phyloP scores from a whole-genome alignment of 148 eudicot genomes.

The Vaccinium vitisidaea region DNA sequence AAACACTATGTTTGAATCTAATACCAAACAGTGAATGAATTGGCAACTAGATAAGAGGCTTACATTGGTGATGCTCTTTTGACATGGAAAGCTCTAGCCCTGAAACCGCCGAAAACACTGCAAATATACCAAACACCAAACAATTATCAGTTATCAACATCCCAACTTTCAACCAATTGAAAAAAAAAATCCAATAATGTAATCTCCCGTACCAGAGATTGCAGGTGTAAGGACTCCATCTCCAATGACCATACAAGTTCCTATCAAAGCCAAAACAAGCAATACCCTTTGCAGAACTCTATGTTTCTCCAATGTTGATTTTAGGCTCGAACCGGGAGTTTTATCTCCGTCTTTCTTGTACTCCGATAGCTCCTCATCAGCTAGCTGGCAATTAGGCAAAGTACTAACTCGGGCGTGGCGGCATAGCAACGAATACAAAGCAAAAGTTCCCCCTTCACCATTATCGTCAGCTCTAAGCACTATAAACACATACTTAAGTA shows the following conservation, averaged over 20 bases:
- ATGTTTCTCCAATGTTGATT: slow-evolving; percentile 60
- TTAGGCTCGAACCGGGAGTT: slow-evolving; percentile 33
- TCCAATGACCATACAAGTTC: slow-evolving; percentile 83
- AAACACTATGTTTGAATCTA: not conserved
- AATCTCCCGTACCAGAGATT: slow-evolving; percentile 44
- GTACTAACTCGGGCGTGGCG: slow-evolving; percentile 63
- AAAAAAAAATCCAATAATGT: not conserved
- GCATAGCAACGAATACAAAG: slow-evolving; percentile 67
- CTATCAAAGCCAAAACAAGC: slow-evolving; percentile 65
- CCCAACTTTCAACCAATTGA: slow-evolving; percentile 11
- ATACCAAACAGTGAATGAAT: not conserved
- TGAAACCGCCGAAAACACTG: slow-evolving; percentile 75
- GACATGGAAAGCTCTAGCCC: slow-evolving; percentile 72
- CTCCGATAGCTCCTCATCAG: slow-evolving; percentile 64
- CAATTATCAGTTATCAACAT: not conserved
- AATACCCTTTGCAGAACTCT: slow-evolving; percentile 41
- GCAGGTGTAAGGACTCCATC: slow-evolving; percentile 83
- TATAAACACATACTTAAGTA: slow-evolving; percentile 67
- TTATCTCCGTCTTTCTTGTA: slow-evolving; percentile 47
- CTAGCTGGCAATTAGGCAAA: slow-evolving; percentile 66
- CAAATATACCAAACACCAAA: slow-evolving; percentile 24
- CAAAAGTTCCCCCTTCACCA: slow-evolving; percentile 86
- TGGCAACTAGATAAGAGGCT: slow-evolving; percentile 21
- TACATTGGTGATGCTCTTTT: slow-evolving; percentile 58
- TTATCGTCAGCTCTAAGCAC: slow-evolving; percentile 78